These are phyloP conservation scores for Pythium phragmitis DNA, from an alignment of 352 stramenopile species.

Conservation along the genomic window DNA sequence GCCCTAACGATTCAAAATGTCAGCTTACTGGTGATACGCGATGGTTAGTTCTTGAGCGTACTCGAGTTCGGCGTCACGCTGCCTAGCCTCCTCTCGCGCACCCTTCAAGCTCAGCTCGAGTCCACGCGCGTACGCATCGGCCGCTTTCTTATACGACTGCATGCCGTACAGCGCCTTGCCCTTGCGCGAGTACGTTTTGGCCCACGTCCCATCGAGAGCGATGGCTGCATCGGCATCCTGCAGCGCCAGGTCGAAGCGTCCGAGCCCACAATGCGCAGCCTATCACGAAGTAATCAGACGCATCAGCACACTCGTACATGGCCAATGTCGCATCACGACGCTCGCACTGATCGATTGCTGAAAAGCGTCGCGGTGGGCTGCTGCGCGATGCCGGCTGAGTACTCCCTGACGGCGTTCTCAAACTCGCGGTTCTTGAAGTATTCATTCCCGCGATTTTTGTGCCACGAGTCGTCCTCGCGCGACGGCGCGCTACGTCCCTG, in stretches of 20 bases:
- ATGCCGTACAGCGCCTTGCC: constrained; percentile 78
- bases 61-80: constrained; percentile 75
- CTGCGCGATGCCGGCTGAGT: constrained; percentile 55
- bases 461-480: constrained; percentile 55
- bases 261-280: constrained; percentile 66
- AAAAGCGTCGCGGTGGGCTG: constrained; percentile 63
- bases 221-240: constrained; percentile 63
- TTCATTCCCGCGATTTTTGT: constrained; percentile 71
- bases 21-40: not conserved
- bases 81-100: constrained; percentile 56
- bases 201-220: constrained; percentile 58
- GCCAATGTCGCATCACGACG: not conserved
- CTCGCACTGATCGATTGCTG: constrained; percentile 68
- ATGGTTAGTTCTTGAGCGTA: constrained; percentile 20
- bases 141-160: constrained; percentile 58
- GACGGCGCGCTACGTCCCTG: constrained; percentile 67
- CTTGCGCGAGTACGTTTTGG: constrained; percentile 59
- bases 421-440: constrained; percentile 63
- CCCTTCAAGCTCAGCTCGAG: constrained; percentile 74
- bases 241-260: constrained; percentile 46
- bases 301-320: not conserved
- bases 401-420: constrained; percentile 52
- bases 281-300: constrained; percentile 5
- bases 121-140: constrained; percentile 71
- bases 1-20: constrained; percentile 35